phyloP scores from a whole-genome alignment of 225 moss, liverwort and hornwort genomes.

The Pseudisothecium myosuroides region DNA sequence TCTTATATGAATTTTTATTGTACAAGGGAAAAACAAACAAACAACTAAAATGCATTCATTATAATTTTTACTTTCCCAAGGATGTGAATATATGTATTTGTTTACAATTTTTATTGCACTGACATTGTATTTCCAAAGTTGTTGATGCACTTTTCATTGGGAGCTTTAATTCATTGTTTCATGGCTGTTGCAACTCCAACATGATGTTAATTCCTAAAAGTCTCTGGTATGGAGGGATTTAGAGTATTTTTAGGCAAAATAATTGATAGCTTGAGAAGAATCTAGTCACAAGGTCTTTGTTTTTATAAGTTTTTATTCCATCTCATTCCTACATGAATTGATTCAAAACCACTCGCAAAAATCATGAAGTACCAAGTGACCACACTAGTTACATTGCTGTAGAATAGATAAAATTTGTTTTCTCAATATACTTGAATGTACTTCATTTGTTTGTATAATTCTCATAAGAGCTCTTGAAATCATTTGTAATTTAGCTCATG shows the following conservation, averaged over 20 bases:
- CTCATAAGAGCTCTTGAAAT: too few species aligned
- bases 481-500: too few species aligned
- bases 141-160: background rate
- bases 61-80: background rate
- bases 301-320: background rate
- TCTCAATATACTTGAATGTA: background rate
- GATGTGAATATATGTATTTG: background rate
- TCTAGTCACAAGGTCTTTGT: background rate
- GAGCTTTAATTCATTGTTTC: background rate
- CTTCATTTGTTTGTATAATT: background rate
- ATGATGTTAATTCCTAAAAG: background rate
- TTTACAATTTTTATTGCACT: background rate
- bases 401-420: background rate
- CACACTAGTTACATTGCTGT: fast-evolving
- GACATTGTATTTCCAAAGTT: background rate
- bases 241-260: too few species aligned
- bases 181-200: fast-evolving
- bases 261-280: background rate
- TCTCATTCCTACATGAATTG: background rate
- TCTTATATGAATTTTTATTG: background rate
- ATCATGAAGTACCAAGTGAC: background rate
- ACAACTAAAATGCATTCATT: background rate
- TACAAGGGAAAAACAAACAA: too few species aligned
- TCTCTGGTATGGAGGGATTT: fast-evolving
- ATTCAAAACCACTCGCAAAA: background rate